Evolutionary conservation across 2,329 filamentous ascomycete species (phyloP).

Genomic region (Byssothecium circinans): DNA sequence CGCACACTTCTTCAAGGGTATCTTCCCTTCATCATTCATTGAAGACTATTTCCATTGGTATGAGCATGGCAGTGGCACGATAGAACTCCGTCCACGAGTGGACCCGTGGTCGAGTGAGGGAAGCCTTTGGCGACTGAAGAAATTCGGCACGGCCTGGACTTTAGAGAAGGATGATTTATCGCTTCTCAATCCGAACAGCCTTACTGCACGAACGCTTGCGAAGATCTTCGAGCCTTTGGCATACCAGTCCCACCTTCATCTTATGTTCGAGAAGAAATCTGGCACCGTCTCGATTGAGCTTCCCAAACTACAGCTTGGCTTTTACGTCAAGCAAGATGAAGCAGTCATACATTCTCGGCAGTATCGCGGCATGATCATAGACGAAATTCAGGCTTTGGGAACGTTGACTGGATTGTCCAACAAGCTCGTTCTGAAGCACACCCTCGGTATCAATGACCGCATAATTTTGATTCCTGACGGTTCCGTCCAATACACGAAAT

Average conservation of each 20-base stretch:
- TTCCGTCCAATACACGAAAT: constrained; percentile 8
- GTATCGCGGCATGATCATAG: constrained; percentile 29
- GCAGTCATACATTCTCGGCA: constrained; percentile 24
- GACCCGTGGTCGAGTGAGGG: constrained; percentile 12
- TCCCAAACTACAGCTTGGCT: constrained; percentile 17
- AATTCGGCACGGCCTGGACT: constrained; percentile 14
- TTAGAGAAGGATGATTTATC: constrained; percentile 5
- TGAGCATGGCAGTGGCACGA: constrained; percentile 5
- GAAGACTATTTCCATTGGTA: constrained; percentile 32
- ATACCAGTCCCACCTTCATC: constrained; percentile 17
- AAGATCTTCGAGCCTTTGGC: constrained; percentile 22
- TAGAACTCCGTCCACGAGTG: constrained; percentile 10
- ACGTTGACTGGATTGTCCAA: constrained; percentile 28
- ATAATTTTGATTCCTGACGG: constrained; percentile 42
- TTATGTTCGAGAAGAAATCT: constrained; percentile 7
- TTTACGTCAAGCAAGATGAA: constrained; percentile 8
- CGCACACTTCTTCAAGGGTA: constrained; percentile 18
- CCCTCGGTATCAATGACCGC: constrained; percentile 23
- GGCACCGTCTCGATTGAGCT: constrained; percentile 19
- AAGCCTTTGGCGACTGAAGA: constrained; percentile 20
- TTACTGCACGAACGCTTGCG: constrained; percentile 12
- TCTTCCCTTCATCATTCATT: constrained; percentile 37
- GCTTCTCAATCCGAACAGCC: constrained; percentile 16
- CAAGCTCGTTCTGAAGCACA: constrained; percentile 23
- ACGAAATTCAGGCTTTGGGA: constrained; percentile 24